Conservation (phyloP, 2,329 filamentous ascomycete genomes). For the Colletotrichum sojae region DNA sequence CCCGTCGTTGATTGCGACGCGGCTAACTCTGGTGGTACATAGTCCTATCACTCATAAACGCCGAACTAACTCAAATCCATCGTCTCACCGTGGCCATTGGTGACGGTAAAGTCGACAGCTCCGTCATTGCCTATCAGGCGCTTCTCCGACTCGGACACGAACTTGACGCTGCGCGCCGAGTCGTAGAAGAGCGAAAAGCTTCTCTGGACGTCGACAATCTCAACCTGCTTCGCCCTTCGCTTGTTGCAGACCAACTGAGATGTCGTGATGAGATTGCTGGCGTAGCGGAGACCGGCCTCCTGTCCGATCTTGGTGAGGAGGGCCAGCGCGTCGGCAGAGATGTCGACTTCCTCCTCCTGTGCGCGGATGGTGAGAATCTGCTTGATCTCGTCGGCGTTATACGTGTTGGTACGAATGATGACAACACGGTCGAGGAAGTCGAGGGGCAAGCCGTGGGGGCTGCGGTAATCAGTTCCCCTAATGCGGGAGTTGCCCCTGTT, state of each 20-base stretch:
- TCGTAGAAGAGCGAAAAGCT: constrained; percentile 97
- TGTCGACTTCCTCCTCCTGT: constrained; percentile 94
- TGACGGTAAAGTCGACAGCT: constrained; percentile 77
- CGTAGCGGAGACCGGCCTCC: constrained; percentile 92
- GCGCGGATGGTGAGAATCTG: constrained; percentile 94
- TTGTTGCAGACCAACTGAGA: constrained; percentile 90
- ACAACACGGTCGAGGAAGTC: constrained; percentile 97
- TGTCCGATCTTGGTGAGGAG: constrained; percentile 96
- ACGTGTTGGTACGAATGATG: constrained; percentile 94
- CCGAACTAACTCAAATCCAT: constrained; percentile 61
- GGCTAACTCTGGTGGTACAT: constrained; percentile 29
- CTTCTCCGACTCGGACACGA: constrained; percentile 91
- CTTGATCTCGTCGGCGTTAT: constrained; percentile 86
- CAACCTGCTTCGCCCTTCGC: constrained; percentile 86
- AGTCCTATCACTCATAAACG: constrained; percentile 41
- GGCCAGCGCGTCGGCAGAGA: constrained; percentile 90
- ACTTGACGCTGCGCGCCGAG: constrained; percentile 87
- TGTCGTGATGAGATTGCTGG: constrained; percentile 97
- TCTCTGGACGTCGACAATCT: constrained; percentile 89
- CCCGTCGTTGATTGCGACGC: too few relatives aligned
- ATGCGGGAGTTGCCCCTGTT: constrained; percentile 94
- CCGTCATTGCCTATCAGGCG: constrained; percentile 92
- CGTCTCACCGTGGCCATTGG: constrained; percentile 67
- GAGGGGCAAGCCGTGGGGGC: constrained; percentile 92
- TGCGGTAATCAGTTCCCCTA: constrained; percentile 92